Base-by-base conservation (phyloP, 768 basidiomycete genomes). In the Omphalotus guepiniiformis region DNA sequence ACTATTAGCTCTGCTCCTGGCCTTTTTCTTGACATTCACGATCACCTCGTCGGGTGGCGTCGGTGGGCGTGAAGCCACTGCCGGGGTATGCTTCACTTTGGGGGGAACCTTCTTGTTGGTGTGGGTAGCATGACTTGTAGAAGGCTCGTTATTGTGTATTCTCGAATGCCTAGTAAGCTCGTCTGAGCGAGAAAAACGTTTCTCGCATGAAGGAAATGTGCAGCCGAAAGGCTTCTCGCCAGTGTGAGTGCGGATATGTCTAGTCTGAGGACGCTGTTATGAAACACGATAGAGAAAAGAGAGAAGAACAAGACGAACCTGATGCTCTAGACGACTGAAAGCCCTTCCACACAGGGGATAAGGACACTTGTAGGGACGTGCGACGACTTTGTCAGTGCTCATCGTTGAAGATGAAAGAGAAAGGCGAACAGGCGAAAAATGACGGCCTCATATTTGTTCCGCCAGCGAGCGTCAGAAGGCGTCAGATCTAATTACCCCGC, bases 141-240 rank as follows among this genome's bases (percentile, higher is more conserved):
- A 48, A 49, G 76, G 72, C 57, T 83, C 76, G 54, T 77, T 80
- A 61, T 80, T 82, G 67, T 99, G 95, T 55, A 98, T 99, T 39
- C 95, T 80, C 0, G 89, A 87, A 61, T 99, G 95, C 48, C 95
- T 80, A 23, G 95, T 99, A 54, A 99, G 81, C 68, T 99, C 95
- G 73, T 99, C 95, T n/a, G 91, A 93, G 50, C 95, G 85, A 15
- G 91, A 93, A 67, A 99, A 99, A 4, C 93, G 87, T 66, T 98
- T 99, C 67, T 96, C 94, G 77, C 95, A 99, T n/a, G 83, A 80
- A 3, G 90, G 83, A 63, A 85, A 90, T 1, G 82, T 85, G 78
- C 95, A 99, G 18, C 81, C 78, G 58, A 97, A 97, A 2, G 95
- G 95, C 58, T 96, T 97, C 69, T 99, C 95, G 59, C 95, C 95